These are phyloP conservation scores for Biscogniauxia sp. DNA, from an alignment of 2,329 filamentous ascomycete genomes.

Conservation along the genomic window DNA sequence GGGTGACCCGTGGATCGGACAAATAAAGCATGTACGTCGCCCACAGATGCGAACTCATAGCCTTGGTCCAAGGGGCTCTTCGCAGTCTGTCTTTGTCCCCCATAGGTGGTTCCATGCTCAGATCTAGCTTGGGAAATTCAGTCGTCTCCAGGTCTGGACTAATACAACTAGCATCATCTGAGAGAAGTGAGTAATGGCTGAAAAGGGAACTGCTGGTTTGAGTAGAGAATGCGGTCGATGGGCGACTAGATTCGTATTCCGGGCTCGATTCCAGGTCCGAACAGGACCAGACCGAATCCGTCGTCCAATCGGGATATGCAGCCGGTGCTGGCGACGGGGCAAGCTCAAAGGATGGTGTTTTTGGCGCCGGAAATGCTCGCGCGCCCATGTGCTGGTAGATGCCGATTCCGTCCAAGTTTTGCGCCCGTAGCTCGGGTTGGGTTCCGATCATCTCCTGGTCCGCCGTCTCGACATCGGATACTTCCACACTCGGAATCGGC, in stretches of 20 bases:
- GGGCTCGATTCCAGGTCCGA: conserved; percentile 53
- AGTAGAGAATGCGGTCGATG: conserved; percentile 58
- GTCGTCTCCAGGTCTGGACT: conserved; percentile 47
- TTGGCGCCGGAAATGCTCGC: conserved; percentile 53
- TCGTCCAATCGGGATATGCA: conserved; percentile 58
- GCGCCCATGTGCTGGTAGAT: conserved; percentile 35
- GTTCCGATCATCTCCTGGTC: conserved; percentile 45
- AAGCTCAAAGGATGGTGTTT: conserved; percentile 53
- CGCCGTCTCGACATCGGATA: conserved; percentile 41
- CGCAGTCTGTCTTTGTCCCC: conserved; percentile 34
- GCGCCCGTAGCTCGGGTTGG: conserved; percentile 35
- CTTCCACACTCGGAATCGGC: conserved; percentile 63
- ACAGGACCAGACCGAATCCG: conserved; percentile 55
- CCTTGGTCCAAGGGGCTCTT: conserved; percentile 61
- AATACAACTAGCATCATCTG: conserved; percentile 54
- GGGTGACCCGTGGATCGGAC: conserved; percentile 65
- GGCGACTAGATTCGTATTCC: conserved; percentile 58
- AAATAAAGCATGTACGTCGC: conserved; percentile 63
- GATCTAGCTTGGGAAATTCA: conserved; percentile 28
- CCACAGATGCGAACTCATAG: conserved; percentile 66
- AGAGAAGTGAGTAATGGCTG: conserved; percentile 54
- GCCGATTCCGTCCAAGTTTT: conserved; percentile 33
- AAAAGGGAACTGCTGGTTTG: conserved; percentile 57
- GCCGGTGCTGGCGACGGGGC: conserved; percentile 43
- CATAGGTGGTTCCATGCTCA: conserved; percentile 5